These are phyloP conservation scores for Penicillium sp. DNA, from an alignment of 2,329 filamentous ascomycete genomes.

Conservation along the genomic window DNA sequence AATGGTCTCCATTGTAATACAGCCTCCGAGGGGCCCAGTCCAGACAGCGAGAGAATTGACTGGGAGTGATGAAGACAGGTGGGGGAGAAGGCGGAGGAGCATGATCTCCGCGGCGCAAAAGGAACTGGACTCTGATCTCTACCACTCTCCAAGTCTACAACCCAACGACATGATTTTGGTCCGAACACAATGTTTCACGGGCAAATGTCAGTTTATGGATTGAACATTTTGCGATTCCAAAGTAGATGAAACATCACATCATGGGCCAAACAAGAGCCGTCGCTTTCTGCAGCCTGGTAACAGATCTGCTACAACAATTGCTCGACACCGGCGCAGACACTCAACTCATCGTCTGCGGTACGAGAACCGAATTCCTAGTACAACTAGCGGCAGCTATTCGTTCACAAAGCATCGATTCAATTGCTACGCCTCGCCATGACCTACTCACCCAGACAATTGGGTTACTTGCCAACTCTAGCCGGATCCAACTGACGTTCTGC, in stretches of 20 bases:
- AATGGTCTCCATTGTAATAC: constrained; percentile 78
- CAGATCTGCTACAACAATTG: constrained; percentile 59
- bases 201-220: not conserved
- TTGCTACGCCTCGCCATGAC: constrained; percentile 26
- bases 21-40: constrained; percentile 20
- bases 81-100: constrained; percentile 24
- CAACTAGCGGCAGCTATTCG: constrained; percentile 52
- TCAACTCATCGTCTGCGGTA: constrained; percentile 66
- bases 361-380: constrained; percentile 60
- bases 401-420: constrained; percentile 14
- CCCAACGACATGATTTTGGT: constrained; percentile 1
- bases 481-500: constrained; percentile 66
- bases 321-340: constrained; percentile 54
- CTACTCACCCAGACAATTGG: constrained; percentile 63
- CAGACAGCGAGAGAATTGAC: constrained; percentile 13
- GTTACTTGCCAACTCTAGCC: constrained; percentile 63
- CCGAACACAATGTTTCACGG: not conserved
- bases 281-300: constrained; percentile 49
- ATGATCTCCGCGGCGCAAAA: constrained; percentile 15
- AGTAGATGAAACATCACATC: constrained; percentile 1
- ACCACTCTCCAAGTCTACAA: not conserved
- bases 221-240: not conserved
- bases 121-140: not conserved
- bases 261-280: constrained; percentile 24
- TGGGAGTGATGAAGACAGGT: constrained; percentile 9